A percentile compares a stretch with the other conserved stretches of the same genome.
Conservation (phyloP, 2,329 filamentous ascomycete genomes). For the Beauveria scarabaeidicola region DNA sequence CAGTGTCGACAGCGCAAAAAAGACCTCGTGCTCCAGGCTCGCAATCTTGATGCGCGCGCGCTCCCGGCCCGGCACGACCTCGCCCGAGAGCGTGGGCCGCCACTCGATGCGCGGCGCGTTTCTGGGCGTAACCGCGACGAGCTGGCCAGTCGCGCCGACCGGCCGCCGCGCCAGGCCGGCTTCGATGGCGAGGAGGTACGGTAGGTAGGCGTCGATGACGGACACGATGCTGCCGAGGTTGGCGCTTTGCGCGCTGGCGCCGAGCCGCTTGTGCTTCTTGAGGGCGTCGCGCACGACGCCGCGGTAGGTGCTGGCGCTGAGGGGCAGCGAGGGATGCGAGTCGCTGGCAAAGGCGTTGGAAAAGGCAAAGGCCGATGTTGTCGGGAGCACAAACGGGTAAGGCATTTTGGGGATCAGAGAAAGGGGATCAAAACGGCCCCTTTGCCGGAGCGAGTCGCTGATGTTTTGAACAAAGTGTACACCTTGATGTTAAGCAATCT, state of each 20-base stretch:
- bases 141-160: conserved; percentile 33
- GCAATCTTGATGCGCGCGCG: conserved; percentile 58
- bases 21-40: conserved; percentile 74
- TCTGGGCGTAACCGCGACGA: conserved; percentile 58
- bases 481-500: neutral
- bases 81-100: conserved; percentile 68
- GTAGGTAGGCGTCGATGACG: conserved; percentile 68
- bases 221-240: conserved; percentile 63
- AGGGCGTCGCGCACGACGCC: conserved; percentile 74
- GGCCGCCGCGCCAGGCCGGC: conserved; percentile 52
- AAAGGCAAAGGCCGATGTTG: conserved; percentile 80
- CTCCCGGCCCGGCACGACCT: conserved; percentile 56
- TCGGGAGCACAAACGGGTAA: conserved; percentile 80
- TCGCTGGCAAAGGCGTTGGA: conserved; percentile 66
- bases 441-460: neutral
- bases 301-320: conserved; percentile 73
- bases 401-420: conserved; percentile 52
- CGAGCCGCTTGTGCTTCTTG: conserved; percentile 84
- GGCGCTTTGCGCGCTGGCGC: conserved; percentile 58
- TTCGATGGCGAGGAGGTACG: conserved; percentile 73
- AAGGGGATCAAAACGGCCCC: too few relatives aligned
- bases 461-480: neutral
- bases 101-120: conserved; percentile 60
- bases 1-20: conserved; percentile 68
- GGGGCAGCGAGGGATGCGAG: conserved; percentile 81